Evolutionary conservation across 2,329 filamentous ascomycete genomes (phyloP).

Genomic region (Colletotrichum viniferum): DNA sequence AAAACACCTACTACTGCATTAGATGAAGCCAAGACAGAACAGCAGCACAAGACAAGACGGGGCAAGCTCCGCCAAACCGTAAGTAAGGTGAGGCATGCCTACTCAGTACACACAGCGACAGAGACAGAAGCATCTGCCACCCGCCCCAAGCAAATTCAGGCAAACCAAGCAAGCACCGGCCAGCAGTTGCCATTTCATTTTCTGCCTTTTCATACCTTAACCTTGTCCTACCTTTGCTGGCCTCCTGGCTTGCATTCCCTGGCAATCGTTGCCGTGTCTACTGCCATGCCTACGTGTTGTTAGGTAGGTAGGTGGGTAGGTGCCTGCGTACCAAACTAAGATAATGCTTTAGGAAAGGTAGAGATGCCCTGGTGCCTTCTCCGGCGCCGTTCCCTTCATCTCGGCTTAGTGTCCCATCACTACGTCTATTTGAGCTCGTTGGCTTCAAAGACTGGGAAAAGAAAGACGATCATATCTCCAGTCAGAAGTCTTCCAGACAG

Average conservation of each 20-base stretch:
- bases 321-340: no score
- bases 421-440: neutral
- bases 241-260: neutral
- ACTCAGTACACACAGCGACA: neutral
- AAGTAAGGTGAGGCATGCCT: neutral
- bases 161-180: slow-evolving; percentile 1
- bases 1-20: neutral
- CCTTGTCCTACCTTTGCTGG: neutral
- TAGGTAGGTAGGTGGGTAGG: no score
- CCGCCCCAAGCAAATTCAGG: neutral
- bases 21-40: neutral
- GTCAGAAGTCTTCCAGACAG: neutral
- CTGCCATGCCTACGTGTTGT: neutral
- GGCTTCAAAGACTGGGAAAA: neutral
- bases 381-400: neutral
- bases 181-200: slow-evolving; percentile 4
- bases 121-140: neutral
- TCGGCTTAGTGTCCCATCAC: neutral
- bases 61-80: no score
- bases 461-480: no score
- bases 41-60: neutral
- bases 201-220: neutral
- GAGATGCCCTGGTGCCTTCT: neutral
- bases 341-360: neutral
- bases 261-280: neutral